Evolutionary conservation across 2,329 filamentous ascomycete species (phyloP).

Genomic region (Fusarium praegraminearum): DNA sequence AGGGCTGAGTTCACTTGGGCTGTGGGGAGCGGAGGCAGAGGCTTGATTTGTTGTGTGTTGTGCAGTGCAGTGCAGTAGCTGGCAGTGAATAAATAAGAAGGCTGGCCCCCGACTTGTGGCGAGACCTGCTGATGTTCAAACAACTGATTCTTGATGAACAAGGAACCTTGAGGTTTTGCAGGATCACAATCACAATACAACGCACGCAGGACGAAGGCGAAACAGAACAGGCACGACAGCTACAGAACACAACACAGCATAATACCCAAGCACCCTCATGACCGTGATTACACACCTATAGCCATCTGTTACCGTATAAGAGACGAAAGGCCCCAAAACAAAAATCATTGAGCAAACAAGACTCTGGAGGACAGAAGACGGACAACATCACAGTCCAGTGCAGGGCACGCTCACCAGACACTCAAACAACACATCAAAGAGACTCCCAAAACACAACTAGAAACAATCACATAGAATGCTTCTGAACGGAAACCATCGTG

Average conservation of each 20-base stretch:
- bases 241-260: not conserved
- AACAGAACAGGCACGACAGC: conserved; percentile 12
- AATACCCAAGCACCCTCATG: conserved; percentile 7
- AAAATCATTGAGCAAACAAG: conserved; percentile 29
- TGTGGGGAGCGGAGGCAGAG: conserved; percentile 37
- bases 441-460: not conserved
- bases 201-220: conserved; percentile 30
- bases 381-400: conserved; percentile 6
- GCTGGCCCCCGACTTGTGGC: conserved; percentile 23
- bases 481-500: conserved; percentile 58
- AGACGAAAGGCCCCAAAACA: conserved; percentile 2
- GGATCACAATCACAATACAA: not conserved
- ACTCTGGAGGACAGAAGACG: conserved; percentile 26
- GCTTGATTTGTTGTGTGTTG: conserved; percentile 3
- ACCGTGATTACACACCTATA: conserved; percentile 7
- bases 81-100: conserved; percentile 36
- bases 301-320: conserved; percentile 15
- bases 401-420: conserved; percentile 1
- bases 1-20: conserved; percentile 41
- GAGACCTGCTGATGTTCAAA: conserved; percentile 6
- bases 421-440: conserved; percentile 1
- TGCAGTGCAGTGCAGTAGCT: not conserved
- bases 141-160: conserved; percentile 6
- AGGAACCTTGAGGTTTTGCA: conserved; percentile 25
- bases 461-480: conserved; percentile 12